Conservation (phyloP, 2,329 filamentous ascomycete genomes). For the Dactylellina drechsleri region DNA sequence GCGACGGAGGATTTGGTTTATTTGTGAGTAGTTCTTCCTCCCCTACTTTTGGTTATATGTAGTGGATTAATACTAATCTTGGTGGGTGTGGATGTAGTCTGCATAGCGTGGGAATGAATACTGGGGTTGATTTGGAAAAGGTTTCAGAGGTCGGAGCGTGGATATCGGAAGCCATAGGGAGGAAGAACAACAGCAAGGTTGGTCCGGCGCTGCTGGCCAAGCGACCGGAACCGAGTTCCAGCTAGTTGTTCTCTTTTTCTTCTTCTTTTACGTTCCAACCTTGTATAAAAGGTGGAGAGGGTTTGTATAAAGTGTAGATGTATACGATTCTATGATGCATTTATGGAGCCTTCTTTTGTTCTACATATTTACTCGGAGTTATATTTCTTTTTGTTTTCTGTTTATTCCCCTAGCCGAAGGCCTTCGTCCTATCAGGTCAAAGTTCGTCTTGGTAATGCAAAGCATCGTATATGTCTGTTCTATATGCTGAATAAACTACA, state of each 20-base stretch:
- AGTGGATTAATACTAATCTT: neutral
- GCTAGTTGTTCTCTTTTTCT: neutral
- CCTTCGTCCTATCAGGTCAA: too few species aligned
- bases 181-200: constrained; percentile 73
- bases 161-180: constrained; percentile 74
- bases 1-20: constrained; percentile 86
- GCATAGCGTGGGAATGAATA: constrained; percentile 77
- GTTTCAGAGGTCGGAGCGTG: constrained; percentile 76
- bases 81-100: constrained; percentile 61
- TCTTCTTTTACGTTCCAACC: too few species aligned
- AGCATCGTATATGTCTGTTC: too few species aligned
- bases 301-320: too few species aligned
- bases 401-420: neutral
- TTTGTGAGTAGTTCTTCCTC: constrained; percentile 62
- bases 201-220: constrained; percentile 72
- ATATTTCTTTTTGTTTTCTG: neutral
- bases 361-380: neutral
- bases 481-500: too few species aligned
- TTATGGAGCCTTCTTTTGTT: constrained; percentile 8
- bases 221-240: constrained; percentile 57
- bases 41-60: neutral
- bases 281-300: too few species aligned
- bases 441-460: too few species aligned
- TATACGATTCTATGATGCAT: neutral
- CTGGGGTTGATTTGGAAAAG: constrained; percentile 75